phyloP scores from a whole-genome alignment of 805 yeast genomes.

The Tanozyma kutaoensis region DNA sequence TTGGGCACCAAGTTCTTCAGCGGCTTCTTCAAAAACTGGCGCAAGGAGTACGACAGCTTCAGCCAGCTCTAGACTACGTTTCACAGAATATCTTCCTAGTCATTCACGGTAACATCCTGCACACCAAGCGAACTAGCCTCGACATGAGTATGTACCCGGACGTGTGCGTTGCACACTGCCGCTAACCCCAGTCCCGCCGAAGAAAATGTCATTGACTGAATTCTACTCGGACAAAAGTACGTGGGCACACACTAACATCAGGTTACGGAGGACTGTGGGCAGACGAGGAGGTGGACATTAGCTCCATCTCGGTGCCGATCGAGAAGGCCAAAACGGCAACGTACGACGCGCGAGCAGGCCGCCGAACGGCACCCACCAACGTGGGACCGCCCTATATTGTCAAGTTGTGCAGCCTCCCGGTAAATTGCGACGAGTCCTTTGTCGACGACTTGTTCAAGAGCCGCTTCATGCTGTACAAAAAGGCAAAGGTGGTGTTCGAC shows the following conservation, averaged over 20 bases:
- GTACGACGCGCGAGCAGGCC: too few species aligned
- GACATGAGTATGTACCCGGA: too few species aligned
- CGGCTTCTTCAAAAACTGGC: constrained; percentile 60
- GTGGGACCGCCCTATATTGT: constrained; percentile 50
- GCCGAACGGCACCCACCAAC: too few species aligned
- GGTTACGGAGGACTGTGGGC: constrained; percentile 37
- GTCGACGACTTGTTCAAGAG: constrained; percentile 50
- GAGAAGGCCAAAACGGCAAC: constrained; percentile 17
- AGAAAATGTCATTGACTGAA: constrained; percentile 33
- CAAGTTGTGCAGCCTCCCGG: constrained; percentile 49
- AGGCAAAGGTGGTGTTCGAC: constrained; percentile 51
- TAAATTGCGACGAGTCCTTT: constrained; percentile 34
- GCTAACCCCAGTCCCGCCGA: constrained; percentile 25
- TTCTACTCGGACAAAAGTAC: constrained; percentile 31
- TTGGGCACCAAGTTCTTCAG: constrained; percentile 55
- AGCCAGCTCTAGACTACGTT: constrained; percentile 30
- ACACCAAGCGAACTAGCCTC: too few species aligned
- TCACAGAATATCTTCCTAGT: too few species aligned
- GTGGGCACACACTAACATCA: constrained; percentile 16
- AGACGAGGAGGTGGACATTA: constrained; percentile 29
- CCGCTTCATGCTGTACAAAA: constrained; percentile 42
- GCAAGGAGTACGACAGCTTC: constrained; percentile 38
- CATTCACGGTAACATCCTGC: too few species aligned
- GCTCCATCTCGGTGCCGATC: constrained; percentile 32
- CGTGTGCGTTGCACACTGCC: too few species aligned